Evolutionary conservation across 2,329 filamentous ascomycete genomes (phyloP), one percentile per base, ranked within the genome.

Genomic region (Phialocephala sp.): DNA sequence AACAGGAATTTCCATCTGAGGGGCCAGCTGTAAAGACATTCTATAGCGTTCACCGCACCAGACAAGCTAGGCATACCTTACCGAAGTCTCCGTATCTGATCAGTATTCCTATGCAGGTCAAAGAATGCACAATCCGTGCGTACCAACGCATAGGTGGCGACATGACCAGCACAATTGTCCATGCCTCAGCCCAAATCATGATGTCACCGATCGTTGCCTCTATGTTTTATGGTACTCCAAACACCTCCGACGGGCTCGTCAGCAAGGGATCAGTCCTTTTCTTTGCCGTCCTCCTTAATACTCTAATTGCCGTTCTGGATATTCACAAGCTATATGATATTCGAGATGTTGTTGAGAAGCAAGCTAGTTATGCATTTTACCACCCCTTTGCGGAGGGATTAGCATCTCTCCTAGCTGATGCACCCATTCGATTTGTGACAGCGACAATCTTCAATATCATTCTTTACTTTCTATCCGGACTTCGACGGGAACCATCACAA

Each of bases 81-180:
- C 88, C 70, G 81, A 88, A 76, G 76, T 95, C 92, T 1, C 92
- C 93, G 0, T 97, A 89, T 77, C 96, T 92, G 0, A 81, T 97
- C 41, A 94, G 91, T 0, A 91, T 89, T 70, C 59, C 66, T 2
- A 88, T 94, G 77, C 94, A 97, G 77, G 78, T 97, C 68, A 76
- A 84, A 65, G 86, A 97, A 18, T 97, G 93, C 76, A 81, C 96
- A 59, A 88, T 87, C 82, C 89, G 94, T 74, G 92, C 91, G 11
- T 94, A 89, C 80, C 86, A 87, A 74, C 87, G 66, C 39, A 92
- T 65, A 81, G 97, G 20, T 84, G 83, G 66, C 89, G 90, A 64
- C 37, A 63, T 62, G 12, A 54, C 61, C 14, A 47, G 62, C 8
- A 66, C 64, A 18, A 59, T 72, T 6, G 62, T 59, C 12, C 59